phyloP scores from a whole-genome alignment of 345 rosid genomes.

The Acer negundo region DNA sequence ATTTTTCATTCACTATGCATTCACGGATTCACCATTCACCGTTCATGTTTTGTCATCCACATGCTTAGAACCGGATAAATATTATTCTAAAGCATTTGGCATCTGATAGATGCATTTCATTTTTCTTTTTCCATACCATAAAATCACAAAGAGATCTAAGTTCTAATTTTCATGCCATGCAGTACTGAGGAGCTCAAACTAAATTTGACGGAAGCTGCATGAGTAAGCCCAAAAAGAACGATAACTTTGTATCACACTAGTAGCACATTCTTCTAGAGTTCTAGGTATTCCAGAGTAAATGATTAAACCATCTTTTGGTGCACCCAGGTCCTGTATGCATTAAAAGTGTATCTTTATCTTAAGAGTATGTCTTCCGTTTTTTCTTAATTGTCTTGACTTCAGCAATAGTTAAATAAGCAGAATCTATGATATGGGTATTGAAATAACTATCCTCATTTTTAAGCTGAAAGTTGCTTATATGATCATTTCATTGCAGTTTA shows the following conservation, averaged over 20 bases:
- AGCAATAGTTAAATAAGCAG: background rate
- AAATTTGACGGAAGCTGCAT: slow-evolving; percentile 94
- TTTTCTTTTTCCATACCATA: background rate
- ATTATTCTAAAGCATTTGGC: no score
- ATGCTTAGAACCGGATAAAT: no score
- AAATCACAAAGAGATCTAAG: slow-evolving; percentile 4
- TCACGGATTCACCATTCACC: no score
- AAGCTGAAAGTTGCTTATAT: no score
- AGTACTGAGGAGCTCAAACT: slow-evolving; percentile 85
- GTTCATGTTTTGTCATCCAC: no score
- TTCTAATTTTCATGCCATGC: slow-evolving; percentile 36
- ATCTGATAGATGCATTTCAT: background rate
- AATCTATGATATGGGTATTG: background rate
- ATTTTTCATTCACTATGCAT: background rate
- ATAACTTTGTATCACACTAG: background rate
- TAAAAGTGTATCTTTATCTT: background rate
- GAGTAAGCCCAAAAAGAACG: slow-evolving; percentile 55
- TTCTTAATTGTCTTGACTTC: background rate
- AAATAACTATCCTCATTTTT: no score
- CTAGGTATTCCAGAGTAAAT: slow-evolving; percentile 10
- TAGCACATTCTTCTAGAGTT: slow-evolving; percentile 3
- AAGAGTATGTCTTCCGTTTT: background rate
- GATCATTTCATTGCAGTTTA: background rate
- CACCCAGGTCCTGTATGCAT: background rate
- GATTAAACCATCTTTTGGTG: background rate